Base-by-base conservation (phyloP, 169 alveolate species). In the Cystoisospora suis region DNA sequence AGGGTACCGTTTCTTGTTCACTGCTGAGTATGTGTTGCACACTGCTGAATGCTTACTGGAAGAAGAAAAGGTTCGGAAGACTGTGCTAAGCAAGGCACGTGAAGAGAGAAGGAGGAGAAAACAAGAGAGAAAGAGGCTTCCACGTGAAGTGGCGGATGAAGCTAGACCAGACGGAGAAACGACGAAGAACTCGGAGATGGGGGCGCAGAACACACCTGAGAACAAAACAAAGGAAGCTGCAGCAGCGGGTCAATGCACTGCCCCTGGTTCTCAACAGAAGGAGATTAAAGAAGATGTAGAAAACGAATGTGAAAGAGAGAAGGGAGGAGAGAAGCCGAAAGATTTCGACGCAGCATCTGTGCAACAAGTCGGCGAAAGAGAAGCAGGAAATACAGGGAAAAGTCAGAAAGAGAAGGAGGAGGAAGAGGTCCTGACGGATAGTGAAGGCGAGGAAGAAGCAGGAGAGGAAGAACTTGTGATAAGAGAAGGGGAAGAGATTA, bases 21-120 rank as follows among this genome's bases (percentile, higher is more conserved):
- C 83, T 3, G 83, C 83, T 0, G 83, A 72, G 56, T 72, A 72
- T 56, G 45, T 40, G 47, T 27, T 72, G 83, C 56, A 36, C 40
- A 40, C 83, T 32, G 83, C 83, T 12, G 83, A 72, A 53, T 4
- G 49, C 27, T 56, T 72, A 29, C 27, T 72, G 6, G 83, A 72
- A 38, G 83, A 15, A 3, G 83, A 72, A 53, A 2, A 9, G 56
- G 20, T 6, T 46, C 83, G 83, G 29, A 20, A 4, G 56, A 15
- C 6, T 27, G 58, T 40, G 83, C 1, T 38, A 34, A 20, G 83
- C 15, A 29, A 3, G 42, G 38, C 20, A 1, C 46, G 83, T 5
- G 58, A 40, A 38, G 58, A 12, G 83, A 38, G 58, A 38, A 2
- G 56, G 58, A 46, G 29, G 27, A 2, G 56, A 27, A 27, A 2